These are phyloP conservation scores for Suillus occidentalis DNA, from an alignment of 768 basidiomycete genomes.

Conservation along the genomic window DNA sequence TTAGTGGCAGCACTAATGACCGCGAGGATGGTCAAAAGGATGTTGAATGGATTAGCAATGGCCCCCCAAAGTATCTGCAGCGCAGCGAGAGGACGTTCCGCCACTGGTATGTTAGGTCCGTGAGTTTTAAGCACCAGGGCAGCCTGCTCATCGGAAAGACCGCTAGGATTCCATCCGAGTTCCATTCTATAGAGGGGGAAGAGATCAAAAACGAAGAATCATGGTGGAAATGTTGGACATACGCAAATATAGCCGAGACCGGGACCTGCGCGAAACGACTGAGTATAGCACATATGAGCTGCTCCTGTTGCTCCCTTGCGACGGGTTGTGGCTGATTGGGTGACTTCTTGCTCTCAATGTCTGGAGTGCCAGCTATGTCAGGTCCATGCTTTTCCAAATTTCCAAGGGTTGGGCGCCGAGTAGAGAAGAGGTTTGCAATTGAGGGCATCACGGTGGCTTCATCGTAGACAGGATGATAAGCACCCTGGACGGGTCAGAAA, in stretches of 20 bases:
- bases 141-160: constrained; percentile 23
- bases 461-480: neutral
- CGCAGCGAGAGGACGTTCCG: constrained; percentile 31
- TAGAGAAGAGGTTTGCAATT: neutral
- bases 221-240: neutral
- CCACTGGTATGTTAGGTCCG: constrained; percentile 30
- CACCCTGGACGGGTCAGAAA: neutral
- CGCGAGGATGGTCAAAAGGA: constrained; percentile 32
- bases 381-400: neutral
- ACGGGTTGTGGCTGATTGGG: neutral
- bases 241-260: constrained; percentile 25
- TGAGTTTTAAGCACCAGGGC: constrained; percentile 19
- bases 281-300: constrained; percentile 11
- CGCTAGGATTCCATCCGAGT: constrained; percentile 24
- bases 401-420: neutral
- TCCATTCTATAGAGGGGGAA: constrained; percentile 21
- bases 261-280: constrained; percentile 28
- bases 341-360: neutral
- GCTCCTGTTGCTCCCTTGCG: neutral
- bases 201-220: neutral
- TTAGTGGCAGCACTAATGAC: constrained; percentile 32
- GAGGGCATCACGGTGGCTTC: constrained; percentile 3
- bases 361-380: neutral
- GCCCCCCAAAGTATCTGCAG: constrained; percentile 32
- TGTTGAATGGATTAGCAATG: constrained; percentile 36